A percentile compares a stretch with the other conserved stretches of the same genome.
phyloP scores from a whole-genome alignment of 116 monocot species.

The Trichopus zeylanicus region DNA sequence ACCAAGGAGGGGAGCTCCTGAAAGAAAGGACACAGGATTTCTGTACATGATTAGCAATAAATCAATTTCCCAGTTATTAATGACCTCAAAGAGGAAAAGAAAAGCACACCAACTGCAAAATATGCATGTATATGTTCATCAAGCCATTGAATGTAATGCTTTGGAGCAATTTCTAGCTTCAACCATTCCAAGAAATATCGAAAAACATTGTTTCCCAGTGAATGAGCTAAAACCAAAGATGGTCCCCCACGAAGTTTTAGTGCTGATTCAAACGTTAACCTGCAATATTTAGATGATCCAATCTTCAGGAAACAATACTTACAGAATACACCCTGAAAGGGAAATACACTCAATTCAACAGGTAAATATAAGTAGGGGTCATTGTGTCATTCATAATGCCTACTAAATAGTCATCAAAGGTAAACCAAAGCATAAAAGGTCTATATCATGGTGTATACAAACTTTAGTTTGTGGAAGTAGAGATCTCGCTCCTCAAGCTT shows the following conservation, averaged over 20 bases:
- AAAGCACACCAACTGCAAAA: slow-evolving; percentile 66
- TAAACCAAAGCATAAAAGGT: not conserved
- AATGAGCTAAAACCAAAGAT: slow-evolving; percentile 93
- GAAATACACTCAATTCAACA: not conserved
- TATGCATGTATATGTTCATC: slow-evolving; percentile 95
- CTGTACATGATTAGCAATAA: not conserved
- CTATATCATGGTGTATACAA: slow-evolving; percentile 16
- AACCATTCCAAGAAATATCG: slow-evolving; percentile 97
- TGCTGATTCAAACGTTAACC: slow-evolving; percentile 85
- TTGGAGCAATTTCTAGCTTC: slow-evolving; percentile 94
- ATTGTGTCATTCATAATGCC: not conserved
- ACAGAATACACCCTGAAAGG: no score
- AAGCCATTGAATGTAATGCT: slow-evolving; percentile 90
- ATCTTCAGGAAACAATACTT: no score
- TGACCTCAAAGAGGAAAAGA: slow-evolving; percentile 1
- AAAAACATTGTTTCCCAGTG: slow-evolving; percentile 96
- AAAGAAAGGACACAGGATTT: slow-evolving; percentile 1
- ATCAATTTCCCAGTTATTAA: not conserved
- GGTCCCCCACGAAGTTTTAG: slow-evolving; percentile 90
- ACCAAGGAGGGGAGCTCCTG: slow-evolving; percentile 87
- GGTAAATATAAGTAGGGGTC: not conserved
- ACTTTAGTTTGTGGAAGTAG: slow-evolving; percentile 97
- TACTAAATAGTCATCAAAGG: not conserved
- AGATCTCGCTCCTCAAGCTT: slow-evolving; percentile 94
- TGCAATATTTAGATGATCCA: slow-evolving; percentile 17